phyloP scores from a whole-genome alignment of 2,329 filamentous ascomycete genomes.

The Penicillium fuscoglaucum region DNA sequence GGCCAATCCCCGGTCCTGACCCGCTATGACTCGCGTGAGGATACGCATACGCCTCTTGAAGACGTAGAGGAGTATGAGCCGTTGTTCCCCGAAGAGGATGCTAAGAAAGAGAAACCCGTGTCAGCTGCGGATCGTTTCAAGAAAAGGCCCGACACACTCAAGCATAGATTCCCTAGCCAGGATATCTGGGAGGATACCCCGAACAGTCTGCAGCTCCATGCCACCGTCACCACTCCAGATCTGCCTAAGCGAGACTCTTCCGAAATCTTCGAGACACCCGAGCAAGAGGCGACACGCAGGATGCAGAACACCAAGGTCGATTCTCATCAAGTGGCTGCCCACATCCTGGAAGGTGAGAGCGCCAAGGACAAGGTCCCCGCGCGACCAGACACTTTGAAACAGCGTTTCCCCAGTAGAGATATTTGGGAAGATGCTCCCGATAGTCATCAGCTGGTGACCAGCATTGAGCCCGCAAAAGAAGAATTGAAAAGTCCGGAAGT shows the following conservation, averaged over 20 bases:
- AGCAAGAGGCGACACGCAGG: slow-evolving; percentile 51
- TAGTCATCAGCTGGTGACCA: slow-evolving; percentile 75
- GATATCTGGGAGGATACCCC: slow-evolving; percentile 98
- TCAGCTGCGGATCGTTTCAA: slow-evolving; percentile 59
- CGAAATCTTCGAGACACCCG: slow-evolving; percentile 45
- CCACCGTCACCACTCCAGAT: slow-evolving; percentile 83
- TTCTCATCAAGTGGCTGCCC: slow-evolving; percentile 37
- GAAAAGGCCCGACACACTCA: slow-evolving; percentile 52
- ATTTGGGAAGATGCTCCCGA: slow-evolving; percentile 94
- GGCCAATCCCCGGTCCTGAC: slow-evolving; percentile 54
- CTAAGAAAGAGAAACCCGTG: slow-evolving; percentile 55
- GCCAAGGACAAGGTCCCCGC: slow-evolving; percentile 25
- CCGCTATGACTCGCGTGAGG: slow-evolving; percentile 57
- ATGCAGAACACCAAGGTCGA: slow-evolving; percentile 43
- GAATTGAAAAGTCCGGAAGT: slow-evolving; percentile 46
- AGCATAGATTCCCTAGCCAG: slow-evolving; percentile 82
- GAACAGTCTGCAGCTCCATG: slow-evolving; percentile 71
- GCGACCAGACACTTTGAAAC: slow-evolving; percentile 57
- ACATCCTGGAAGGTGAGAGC: slow-evolving; percentile 35
- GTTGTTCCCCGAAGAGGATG: slow-evolving; percentile 78
- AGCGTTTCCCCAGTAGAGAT: slow-evolving; percentile 85
- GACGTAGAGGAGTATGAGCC: slow-evolving; percentile 95
- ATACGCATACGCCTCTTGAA: slow-evolving; percentile 68
- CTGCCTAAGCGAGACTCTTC: slow-evolving; percentile 49
- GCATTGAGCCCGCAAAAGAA: slow-evolving; percentile 55